These are phyloP conservation scores for Tolypocladium album DNA, from an alignment of 2,329 filamentous ascomycete genomes.

Conservation along the genomic window DNA sequence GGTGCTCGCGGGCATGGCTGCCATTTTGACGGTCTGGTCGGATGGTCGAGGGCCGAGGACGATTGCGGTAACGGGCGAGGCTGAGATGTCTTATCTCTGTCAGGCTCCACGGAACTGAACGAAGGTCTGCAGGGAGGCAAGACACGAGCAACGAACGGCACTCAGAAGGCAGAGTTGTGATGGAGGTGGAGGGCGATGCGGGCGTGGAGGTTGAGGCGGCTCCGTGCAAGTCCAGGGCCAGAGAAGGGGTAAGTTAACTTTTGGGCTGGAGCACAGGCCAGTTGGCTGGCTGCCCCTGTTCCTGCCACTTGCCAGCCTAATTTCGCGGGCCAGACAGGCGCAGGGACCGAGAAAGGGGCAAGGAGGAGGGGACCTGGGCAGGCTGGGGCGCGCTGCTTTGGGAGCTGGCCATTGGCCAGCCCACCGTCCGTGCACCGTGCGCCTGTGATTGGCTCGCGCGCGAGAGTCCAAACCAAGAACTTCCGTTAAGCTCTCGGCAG, in stretches of 20 bases:
- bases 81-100: constrained; percentile 10
- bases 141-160: constrained; percentile 2
- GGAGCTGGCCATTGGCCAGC: constrained; percentile 18
- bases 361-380: constrained; percentile 16
- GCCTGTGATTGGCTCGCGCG: constrained; percentile 16
- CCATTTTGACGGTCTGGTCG: constrained; percentile 29
- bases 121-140: constrained; percentile 11
- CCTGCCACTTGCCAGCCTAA: constrained; percentile 34
- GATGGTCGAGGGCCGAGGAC: background rate
- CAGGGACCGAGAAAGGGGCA: constrained; percentile 33
- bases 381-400: constrained; percentile 7
- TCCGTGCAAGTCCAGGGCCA: constrained; percentile 1
- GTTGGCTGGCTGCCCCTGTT: constrained; percentile 5
- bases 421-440: constrained; percentile 14
- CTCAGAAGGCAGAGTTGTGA: constrained; percentile 1
- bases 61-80: constrained; percentile 11
- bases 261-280: constrained; percentile 15
- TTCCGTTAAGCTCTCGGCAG: constrained; percentile 10
- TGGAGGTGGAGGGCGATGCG: constrained; percentile 1
- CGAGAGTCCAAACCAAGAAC: constrained; percentile 8
- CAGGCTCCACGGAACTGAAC: constrained; percentile 24
- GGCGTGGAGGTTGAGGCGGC: constrained; percentile 3
- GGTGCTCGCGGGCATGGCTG: constrained; percentile 54
- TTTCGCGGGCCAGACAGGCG: constrained; percentile 31
- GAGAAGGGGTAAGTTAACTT: constrained; percentile 25